phyloP scores from a whole-genome alignment of 257 asterid genomes.

The Fraxinus excelsior region DNA sequence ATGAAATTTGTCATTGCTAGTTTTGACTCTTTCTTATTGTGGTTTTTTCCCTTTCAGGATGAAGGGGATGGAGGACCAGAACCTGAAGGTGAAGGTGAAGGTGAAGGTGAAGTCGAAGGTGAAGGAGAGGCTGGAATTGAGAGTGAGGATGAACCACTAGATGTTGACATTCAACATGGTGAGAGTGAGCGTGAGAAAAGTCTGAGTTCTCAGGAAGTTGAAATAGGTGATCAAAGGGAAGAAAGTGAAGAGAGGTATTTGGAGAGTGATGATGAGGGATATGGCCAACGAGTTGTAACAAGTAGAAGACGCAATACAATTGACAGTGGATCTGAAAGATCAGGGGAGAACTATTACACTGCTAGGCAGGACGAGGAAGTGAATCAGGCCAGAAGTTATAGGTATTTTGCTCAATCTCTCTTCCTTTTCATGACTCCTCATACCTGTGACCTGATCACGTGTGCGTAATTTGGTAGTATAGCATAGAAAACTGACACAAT shows the following conservation, averaged over 20 bases:
- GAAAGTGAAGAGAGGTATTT: constrained; percentile 75
- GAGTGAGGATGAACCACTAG: constrained; percentile 75
- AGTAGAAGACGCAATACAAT: constrained; percentile 71
- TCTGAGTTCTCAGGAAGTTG: constrained; percentile 79
- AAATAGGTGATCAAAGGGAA: constrained; percentile 75
- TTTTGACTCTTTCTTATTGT: constrained; percentile 12
- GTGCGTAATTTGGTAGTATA: background rate
- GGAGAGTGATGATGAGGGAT: constrained; percentile 81
- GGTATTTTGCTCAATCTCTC: constrained; percentile 45
- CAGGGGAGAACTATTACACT: constrained; percentile 73
- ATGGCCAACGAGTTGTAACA: constrained; percentile 63
- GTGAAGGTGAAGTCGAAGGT: constrained; percentile 59
- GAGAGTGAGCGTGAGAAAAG: constrained; percentile 91
- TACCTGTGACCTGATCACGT: background rate
- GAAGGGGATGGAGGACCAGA: constrained; percentile 73
- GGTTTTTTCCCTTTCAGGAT: constrained; percentile 41
- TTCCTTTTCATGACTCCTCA: background rate
- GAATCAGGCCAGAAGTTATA: constrained; percentile 65
- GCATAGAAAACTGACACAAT: background rate
- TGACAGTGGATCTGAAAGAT: constrained; percentile 84
- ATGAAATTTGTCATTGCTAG: constrained; percentile 5
- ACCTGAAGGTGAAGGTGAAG: constrained; percentile 62
- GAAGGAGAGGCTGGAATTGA: constrained; percentile 72
- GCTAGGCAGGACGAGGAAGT: constrained; percentile 82
- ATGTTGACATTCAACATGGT: constrained; percentile 52